These are phyloP conservation scores for Paracorniculantispora psalliotae DNA, from an alignment of 2,329 filamentous ascomycete genomes.

Conservation along the genomic window DNA sequence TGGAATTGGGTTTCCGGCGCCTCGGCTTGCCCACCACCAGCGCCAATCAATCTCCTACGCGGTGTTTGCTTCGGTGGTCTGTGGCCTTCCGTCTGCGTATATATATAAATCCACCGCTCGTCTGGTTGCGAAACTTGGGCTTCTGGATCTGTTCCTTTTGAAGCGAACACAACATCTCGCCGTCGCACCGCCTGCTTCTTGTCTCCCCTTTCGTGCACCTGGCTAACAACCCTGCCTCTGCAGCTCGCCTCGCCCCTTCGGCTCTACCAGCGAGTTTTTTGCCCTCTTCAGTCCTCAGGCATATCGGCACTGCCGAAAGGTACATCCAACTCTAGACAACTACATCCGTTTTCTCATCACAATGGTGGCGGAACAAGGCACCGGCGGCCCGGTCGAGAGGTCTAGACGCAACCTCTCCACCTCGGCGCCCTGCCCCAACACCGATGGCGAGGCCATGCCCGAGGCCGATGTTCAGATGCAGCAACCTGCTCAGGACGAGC, in stretches of 20 bases:
- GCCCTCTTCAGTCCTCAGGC: not conserved
- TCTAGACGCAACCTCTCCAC: conserved; percentile 32
- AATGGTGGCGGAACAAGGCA: conserved; percentile 44
- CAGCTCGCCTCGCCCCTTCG: not conserved
- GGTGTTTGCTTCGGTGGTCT: not conserved
- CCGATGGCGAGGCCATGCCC: conserved; percentile 38
- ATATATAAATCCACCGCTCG: too few relatives aligned
- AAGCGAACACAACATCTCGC: not conserved
- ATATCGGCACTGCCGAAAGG: not conserved
- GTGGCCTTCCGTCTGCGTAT: too few relatives aligned
- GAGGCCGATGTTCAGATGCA: conserved; percentile 37
- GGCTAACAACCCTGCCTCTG: not conserved
- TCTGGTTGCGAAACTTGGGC: not conserved
- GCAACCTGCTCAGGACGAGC: conserved; percentile 29
- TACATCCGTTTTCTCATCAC: not conserved
- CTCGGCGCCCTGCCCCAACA: conserved; percentile 38
- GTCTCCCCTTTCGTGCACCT: not conserved
- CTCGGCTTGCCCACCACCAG: not conserved
- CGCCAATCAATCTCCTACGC: not conserved
- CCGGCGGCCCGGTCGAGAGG: conserved; percentile 36
- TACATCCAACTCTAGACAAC: not conserved
- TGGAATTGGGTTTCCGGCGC: not conserved
- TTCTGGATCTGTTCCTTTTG: not conserved
- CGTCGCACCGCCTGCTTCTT: not conserved
- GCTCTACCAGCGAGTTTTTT: not conserved